Conservation (phyloP, 768 basidiomycete genomes). For the Rhizopogon vulgaris region DNA sequence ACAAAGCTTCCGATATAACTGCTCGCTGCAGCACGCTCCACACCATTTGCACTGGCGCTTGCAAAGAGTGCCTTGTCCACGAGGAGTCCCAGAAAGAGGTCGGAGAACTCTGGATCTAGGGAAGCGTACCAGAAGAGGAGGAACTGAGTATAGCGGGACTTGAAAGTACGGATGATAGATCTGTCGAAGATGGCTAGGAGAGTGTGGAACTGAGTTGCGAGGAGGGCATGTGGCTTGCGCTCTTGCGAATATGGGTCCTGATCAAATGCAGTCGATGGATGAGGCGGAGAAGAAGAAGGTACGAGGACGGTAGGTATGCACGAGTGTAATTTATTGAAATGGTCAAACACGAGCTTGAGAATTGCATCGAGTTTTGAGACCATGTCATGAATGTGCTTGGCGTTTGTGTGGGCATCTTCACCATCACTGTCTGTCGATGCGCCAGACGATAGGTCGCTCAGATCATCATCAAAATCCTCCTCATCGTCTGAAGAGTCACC, state of each 20-base stretch:
- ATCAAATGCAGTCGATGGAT: slow-evolving; percentile 18
- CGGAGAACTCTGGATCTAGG: slow-evolving; percentile 80
- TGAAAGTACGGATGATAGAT: slow-evolving; percentile 90
- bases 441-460: slow-evolving; percentile 77
- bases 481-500: slow-evolving; percentile 49
- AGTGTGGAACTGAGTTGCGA: slow-evolving; percentile 69
- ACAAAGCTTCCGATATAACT: slow-evolving; percentile 93
- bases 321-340: slow-evolving; percentile 55
- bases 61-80: slow-evolving; percentile 80
- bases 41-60: slow-evolving; percentile 28
- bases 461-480: slow-evolving; percentile 44
- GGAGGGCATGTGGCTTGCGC: slow-evolving; percentile 25
- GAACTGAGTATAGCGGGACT: slow-evolving; percentile 96
- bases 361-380: slow-evolving; percentile 89
- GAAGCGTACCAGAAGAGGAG: slow-evolving; percentile 94
- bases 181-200: slow-evolving; percentile 93
- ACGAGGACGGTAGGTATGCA: slow-evolving; percentile 16
- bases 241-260: slow-evolving; percentile 20
- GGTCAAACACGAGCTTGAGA: slow-evolving; percentile 76
- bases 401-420: slow-evolving; percentile 33
- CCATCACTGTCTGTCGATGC: slow-evolving; percentile 47
- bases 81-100: slow-evolving; percentile 93
- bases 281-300: slow-evolving; percentile 11
- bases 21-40: slow-evolving; percentile 88
- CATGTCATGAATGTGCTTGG: slow-evolving; percentile 78